Base-by-base conservation (phyloP, 129 eudicot species). In the Saussurea involucrata region DNA sequence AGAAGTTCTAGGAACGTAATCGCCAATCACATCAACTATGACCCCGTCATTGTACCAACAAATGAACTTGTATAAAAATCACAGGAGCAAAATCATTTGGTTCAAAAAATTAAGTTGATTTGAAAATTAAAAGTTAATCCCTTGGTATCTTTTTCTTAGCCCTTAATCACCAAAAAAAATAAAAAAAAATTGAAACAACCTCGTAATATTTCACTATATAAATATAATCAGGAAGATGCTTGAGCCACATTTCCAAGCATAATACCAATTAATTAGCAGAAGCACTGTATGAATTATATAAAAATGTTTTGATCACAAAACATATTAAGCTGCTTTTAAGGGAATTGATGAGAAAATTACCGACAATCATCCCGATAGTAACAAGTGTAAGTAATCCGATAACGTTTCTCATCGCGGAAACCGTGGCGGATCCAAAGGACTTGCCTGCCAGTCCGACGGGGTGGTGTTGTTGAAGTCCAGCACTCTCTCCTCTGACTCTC, bases 311-410 rank as follows among this genome's bases (percentile, higher is more conserved):
- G 8, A 81, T 79, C 76, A 37, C 7, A 8, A 25, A 37, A 40
- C 64, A 69, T 13, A 22, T 24, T 37, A 61, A 37, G 64, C 12
- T 9, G 75, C 28, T 36, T 2, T 29, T 1, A 5, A 72, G 37
- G 8, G 24, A 60, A 53, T 31, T 71, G 20, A 70, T 17, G 73
- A 36, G 63, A 67, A 3, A 63, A 20, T 20, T 85, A 92, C 98
- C 98, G 73, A 87, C 40, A 60, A 88, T 90, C 89, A 90, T 88
- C 74, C 94, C 96, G 70, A 88, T 61, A 2, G 96, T 92, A 81
- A 92, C 92, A 76, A 92, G 83, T 71, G 93, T 88, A 55, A 92
- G 98, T 21, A 92, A 80, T 53, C 78, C 87, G 49, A 90, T 79
- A 8, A 90, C 87, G 44, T 90, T 74, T 76, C 74, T 86, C 88